Evolutionary conservation across 306 rosid genomes (phyloP), one percentile per base, ranked within the genome.

Genomic region (Castanea crenata): DNA sequence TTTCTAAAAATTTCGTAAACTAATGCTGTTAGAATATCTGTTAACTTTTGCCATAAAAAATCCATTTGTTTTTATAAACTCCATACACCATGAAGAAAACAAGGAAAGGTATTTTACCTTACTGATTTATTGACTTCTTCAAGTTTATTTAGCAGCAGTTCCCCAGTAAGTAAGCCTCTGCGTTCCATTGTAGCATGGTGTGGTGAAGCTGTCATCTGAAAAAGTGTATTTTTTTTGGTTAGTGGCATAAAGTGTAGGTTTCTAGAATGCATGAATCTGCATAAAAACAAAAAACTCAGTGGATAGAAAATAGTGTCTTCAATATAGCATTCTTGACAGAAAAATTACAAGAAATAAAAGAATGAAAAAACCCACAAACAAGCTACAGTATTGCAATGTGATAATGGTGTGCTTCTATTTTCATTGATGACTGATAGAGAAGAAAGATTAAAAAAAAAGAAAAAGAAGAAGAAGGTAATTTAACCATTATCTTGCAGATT

Each of bases 41-140:
- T 35, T 35, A 35, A 35, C 10, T 38, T 38, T 7, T 6, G 6
- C 44, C 44, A 38, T 38, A 7, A 38, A 46, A 46, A 46, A 46
- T 46, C 54, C 15, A 11, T 11, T 46, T 46, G 54, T 11, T 46
- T 46, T 46, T 46, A 46, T 11, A 46, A 2, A 11, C 54, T 46
- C 16, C 49, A 6, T 32, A 18, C 49, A 31, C 38, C 49, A 7
- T 32, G 23, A 55, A 55, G 2, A 58, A 38, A 31, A 16, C 6
- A 27, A 25, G 75, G 73, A 70, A 56, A 80, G 77, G 61, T 75
- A 34, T 51, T 79, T 34, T 74, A 94, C 99, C 97, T 91, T 19
- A 90, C 93, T 69, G 97, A 85, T 91, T 73, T 87, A 70, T 86
- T 92, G 84, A 94, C 89, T 89, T 94, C 99, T 84, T 92, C 95